Evolutionary conservation across 2,329 filamentous ascomycete genomes (phyloP).

Genomic region (Thielaviopsis musarum): DNA sequence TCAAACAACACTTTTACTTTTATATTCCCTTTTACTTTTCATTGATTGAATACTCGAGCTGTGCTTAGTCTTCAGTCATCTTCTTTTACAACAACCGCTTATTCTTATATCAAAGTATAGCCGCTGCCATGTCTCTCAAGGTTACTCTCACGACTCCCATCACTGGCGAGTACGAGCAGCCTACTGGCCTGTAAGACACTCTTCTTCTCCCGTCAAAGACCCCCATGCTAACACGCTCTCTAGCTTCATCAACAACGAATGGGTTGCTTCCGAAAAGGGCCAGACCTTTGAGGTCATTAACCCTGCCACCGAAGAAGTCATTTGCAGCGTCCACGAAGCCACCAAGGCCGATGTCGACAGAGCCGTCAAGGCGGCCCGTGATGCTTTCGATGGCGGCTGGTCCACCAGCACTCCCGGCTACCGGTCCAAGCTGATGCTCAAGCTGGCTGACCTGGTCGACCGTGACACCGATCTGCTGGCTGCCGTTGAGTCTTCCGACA

Average conservation of each 20-base stretch:
- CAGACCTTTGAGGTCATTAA: slow-evolving; percentile 15
- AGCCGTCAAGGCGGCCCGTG: slow-evolving; percentile 31
- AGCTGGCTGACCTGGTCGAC: slow-evolving; percentile 27
- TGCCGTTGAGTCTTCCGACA: slow-evolving; percentile 27
- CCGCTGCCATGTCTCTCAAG: slow-evolving; percentile 28
- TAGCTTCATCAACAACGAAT: slow-evolving; percentile 90
- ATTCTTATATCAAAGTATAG: too few relatives aligned
- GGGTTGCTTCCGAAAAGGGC: slow-evolving; percentile 28
- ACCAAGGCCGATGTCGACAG: slow-evolving; percentile 29
- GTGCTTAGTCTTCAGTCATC: neutral
- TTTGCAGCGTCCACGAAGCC: slow-evolving; percentile 26
- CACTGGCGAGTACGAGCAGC: slow-evolving; percentile 41
- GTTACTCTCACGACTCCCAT: slow-evolving; percentile 51
- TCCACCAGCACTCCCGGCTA: slow-evolving; percentile 22
- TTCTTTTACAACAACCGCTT: neutral
- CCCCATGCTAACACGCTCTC: slow-evolving; percentile 2
- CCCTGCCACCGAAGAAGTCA: slow-evolving; percentile 15
- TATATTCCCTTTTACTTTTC: neutral
- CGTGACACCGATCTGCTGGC: slow-evolving; percentile 26
- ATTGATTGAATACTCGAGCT: neutral
- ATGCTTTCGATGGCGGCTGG: slow-evolving; percentile 30
- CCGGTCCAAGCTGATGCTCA: slow-evolving; percentile 26
- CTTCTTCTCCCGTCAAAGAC: neutral
- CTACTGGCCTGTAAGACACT: slow-evolving; percentile 40
- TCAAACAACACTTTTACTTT: neutral